A percentile compares a stretch with the other conserved stretches of the same genome.
phyloP scores from a whole-genome alignment of 805 yeast species.

The Sugiyamaella qingdaonensis region DNA sequence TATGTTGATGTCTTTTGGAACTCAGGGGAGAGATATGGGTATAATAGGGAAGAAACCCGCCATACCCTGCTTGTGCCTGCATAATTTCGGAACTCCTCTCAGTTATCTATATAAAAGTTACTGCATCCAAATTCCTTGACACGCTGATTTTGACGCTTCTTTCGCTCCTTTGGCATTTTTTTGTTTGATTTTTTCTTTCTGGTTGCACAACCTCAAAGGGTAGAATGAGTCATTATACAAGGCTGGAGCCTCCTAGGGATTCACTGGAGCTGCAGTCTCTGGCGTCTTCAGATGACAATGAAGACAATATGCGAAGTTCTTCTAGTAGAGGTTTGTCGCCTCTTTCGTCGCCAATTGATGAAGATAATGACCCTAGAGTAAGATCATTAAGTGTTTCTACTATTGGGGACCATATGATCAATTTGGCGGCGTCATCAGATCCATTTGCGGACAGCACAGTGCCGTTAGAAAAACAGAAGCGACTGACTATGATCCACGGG shows the following conservation, averaged over 20 bases:
- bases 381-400: conserved; percentile 24
- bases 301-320: conserved; percentile 2
- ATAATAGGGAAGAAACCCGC: neutral
- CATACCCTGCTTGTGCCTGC: neutral
- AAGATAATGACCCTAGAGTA: conserved; percentile 16
- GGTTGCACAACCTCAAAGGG: too few relatives aligned
- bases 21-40: neutral
- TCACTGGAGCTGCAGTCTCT: conserved; percentile 33
- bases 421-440: conserved; percentile 26
- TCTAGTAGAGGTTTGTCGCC: conserved; percentile 24
- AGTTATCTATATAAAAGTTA: neutral
- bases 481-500: conserved; percentile 33
- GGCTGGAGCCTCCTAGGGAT: conserved; percentile 18
- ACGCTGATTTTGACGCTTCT: neutral
- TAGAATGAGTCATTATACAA: neutral
- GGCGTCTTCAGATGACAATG: conserved; percentile 28
- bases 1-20: neutral
- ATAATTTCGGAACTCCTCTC: neutral
- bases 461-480: conserved; percentile 30
- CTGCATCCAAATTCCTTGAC: neutral
- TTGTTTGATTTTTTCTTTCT: too few relatives aligned
- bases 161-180: neutral
- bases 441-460: conserved; percentile 12
- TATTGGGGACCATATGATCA: conserved; percentile 27
- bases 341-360: conserved; percentile 20